phyloP scores from a whole-genome alignment of 2,329 filamentous ascomycete genomes.

The Colletotrichum shisoi region DNA sequence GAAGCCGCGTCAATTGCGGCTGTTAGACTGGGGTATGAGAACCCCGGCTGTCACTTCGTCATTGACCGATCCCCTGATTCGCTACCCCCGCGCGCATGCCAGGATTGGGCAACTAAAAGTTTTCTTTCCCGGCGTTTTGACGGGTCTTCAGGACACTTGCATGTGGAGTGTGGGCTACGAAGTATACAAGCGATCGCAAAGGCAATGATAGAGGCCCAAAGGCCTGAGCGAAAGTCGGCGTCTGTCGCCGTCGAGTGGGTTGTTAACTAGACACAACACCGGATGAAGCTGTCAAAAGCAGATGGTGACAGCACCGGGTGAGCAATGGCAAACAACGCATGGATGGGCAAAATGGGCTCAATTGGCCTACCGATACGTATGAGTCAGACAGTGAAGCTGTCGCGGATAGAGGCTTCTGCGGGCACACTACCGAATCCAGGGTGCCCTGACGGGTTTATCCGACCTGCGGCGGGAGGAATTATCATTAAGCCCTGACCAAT shows the following conservation, averaged over 20 bases:
- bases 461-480: not conserved
- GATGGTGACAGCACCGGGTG: not conserved
- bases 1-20: constrained; percentile 22
- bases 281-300: not conserved
- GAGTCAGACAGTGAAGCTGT: constrained; percentile 29
- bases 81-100: constrained; percentile 24
- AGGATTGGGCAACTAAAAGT: constrained; percentile 29
- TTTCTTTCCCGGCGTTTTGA: constrained; percentile 19
- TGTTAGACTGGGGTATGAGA: constrained; percentile 18
- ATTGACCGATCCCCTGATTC: constrained; percentile 29
- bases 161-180: constrained; percentile 10
- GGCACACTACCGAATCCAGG: constrained; percentile 18
- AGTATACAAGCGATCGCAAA: not conserved
- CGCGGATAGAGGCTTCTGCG: constrained; percentile 23
- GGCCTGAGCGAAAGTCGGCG: not conserved
- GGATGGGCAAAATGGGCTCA: not conserved
- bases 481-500: not conserved
- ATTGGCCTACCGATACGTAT: constrained; percentile 15
- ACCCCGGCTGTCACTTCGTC: constrained; percentile 28
- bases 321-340: not conserved
- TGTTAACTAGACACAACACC: not conserved
- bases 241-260: constrained; percentile 16
- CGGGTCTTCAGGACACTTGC: constrained; percentile 8
- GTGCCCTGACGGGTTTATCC: not conserved
- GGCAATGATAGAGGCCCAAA: constrained; percentile 18